These are phyloP conservation scores for Ramichloridium luteum DNA, from an alignment of 2,329 filamentous ascomycete species.

Conservation along the genomic window DNA sequence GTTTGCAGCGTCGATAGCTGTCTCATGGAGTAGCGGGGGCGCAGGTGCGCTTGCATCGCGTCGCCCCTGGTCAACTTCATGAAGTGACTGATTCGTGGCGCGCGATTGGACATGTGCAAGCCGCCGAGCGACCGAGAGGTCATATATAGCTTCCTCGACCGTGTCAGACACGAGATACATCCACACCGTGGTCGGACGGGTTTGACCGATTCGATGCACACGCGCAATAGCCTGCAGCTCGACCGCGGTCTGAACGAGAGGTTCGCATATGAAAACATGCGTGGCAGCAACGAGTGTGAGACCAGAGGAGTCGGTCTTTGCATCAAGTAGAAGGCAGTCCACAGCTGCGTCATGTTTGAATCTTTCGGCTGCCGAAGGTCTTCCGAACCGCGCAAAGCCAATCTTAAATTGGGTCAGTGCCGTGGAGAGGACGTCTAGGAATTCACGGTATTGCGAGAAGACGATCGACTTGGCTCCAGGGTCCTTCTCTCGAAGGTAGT, in stretches of 20 bases:
- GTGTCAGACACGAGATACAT: constrained; percentile 86
- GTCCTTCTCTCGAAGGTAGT: constrained; percentile 75
- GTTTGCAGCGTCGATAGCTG: constrained; percentile 68
- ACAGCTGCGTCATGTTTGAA: constrained; percentile 64
- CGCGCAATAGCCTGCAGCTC: constrained; percentile 91
- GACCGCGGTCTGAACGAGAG: constrained; percentile 81
- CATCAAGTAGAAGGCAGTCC: constrained; percentile 82
- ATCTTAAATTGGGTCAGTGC: constrained; percentile 65
- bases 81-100: constrained; percentile 13
- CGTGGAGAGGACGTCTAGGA: constrained; percentile 57
- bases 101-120: constrained; percentile 56
- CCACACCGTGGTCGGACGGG: constrained; percentile 81
- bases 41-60: constrained; percentile 10
- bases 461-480: constrained; percentile 82
- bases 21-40: constrained; percentile 30
- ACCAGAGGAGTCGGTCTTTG: constrained; percentile 75
- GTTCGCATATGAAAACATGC: constrained; percentile 90
- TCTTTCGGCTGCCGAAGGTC: constrained; percentile 52
- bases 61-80: neutral
- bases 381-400: constrained; percentile 57
- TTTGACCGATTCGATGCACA: constrained; percentile 87
- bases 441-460: constrained; percentile 85
- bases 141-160: constrained; percentile 84
- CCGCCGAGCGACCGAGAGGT: constrained; percentile 67
- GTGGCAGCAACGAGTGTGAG: constrained; percentile 86